Conservation (phyloP, 2,329 filamentous ascomycete species). For the Akanthomyces lecanii region DNA sequence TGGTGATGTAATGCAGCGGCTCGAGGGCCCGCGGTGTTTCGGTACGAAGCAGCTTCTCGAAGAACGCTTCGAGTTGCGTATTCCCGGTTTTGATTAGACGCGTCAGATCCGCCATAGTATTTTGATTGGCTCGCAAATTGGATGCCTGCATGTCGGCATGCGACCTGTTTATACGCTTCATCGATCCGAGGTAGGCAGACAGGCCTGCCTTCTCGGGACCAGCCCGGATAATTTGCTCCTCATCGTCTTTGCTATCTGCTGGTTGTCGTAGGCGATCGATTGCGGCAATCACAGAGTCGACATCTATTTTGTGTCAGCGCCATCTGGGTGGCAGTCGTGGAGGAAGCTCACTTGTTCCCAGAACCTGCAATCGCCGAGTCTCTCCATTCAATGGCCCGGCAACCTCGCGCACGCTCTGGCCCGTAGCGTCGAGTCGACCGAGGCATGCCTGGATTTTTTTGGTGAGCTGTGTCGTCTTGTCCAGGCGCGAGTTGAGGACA, state of each 20-base stretch:
- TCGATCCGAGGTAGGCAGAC: slow-evolving; percentile 78
- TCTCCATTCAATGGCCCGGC: slow-evolving; percentile 90
- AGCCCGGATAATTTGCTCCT: slow-evolving; percentile 84
- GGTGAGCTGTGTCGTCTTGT: slow-evolving; percentile 88
- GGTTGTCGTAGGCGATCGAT: slow-evolving; percentile 87
- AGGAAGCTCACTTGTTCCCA: slow-evolving; percentile 65
- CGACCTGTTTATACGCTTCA: slow-evolving; percentile 85
- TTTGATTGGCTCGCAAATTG: slow-evolving; percentile 89
- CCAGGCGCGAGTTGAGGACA: slow-evolving; percentile 68
- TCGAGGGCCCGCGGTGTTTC: slow-evolving; percentile 80
- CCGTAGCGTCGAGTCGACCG: slow-evolving; percentile 76
- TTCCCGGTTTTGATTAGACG: slow-evolving; percentile 75
- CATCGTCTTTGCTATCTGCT: slow-evolving; percentile 85
- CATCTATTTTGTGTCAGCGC: slow-evolving; percentile 50
- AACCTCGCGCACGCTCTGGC: slow-evolving; percentile 85
- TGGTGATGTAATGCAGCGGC: slow-evolving; percentile 88
- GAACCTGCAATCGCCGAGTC: slow-evolving; percentile 82
- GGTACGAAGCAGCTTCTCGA: slow-evolving; percentile 68
- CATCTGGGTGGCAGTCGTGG: background rate
- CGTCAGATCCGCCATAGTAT: slow-evolving; percentile 76
- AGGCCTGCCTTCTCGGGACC: slow-evolving; percentile 83
- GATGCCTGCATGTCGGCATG: slow-evolving; percentile 78
- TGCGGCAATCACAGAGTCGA: slow-evolving; percentile 78
- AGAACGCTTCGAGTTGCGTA: slow-evolving; percentile 77
- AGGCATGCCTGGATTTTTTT: slow-evolving; percentile 94